Percentiles rank a stretch among this genome's conserved stretches.
phyloP scores from a whole-genome alignment of 352 stramenopile species.

The Pythium coloratum region DNA sequence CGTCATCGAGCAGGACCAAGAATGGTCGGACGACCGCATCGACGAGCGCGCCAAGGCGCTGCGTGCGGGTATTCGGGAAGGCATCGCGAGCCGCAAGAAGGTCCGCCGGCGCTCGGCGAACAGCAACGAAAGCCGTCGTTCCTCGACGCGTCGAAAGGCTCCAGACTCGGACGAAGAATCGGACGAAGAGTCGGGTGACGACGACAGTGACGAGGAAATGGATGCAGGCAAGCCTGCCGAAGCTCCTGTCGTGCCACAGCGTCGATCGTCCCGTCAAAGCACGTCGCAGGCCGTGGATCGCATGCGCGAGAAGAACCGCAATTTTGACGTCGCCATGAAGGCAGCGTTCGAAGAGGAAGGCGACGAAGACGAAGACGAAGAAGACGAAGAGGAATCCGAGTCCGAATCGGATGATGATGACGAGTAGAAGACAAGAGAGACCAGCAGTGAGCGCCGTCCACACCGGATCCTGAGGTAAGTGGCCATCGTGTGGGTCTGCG shows the following conservation, averaged over 20 bases:
- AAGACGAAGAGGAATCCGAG: constrained; percentile 30
- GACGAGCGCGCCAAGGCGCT: constrained; percentile 44
- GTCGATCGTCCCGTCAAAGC: constrained; percentile 51
- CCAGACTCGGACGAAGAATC: constrained; percentile 15
- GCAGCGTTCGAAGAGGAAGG: constrained; percentile 40
- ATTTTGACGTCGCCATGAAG: constrained; percentile 61
- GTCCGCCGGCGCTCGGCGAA: constrained; percentile 30
- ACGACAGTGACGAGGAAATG: constrained; percentile 14
- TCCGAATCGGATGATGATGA: constrained; percentile 30
- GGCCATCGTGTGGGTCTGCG: not conserved
- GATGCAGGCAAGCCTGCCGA: constrained; percentile 7
- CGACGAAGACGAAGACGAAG: constrained; percentile 5
- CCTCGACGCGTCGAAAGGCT: constrained; percentile 15
- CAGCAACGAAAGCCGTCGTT: constrained; percentile 29
- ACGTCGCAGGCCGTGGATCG: constrained; percentile 57
- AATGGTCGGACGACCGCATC: constrained; percentile 48
- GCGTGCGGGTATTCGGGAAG: constrained; percentile 35
- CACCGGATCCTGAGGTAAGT: not conserved
- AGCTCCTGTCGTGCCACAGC: constrained; percentile 26
- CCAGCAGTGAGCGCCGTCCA: not conserved
- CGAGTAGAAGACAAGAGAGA: constrained; percentile 30
- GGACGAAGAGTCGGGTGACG: constrained; percentile 9
- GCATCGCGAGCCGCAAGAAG: constrained; percentile 27
- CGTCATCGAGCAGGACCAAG: constrained; percentile 45
- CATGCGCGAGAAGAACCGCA: constrained; percentile 56